Conservation (phyloP, 2,329 filamentous ascomycete species). For the Ophiocordyceps camponoti-rufipedis region DNA sequence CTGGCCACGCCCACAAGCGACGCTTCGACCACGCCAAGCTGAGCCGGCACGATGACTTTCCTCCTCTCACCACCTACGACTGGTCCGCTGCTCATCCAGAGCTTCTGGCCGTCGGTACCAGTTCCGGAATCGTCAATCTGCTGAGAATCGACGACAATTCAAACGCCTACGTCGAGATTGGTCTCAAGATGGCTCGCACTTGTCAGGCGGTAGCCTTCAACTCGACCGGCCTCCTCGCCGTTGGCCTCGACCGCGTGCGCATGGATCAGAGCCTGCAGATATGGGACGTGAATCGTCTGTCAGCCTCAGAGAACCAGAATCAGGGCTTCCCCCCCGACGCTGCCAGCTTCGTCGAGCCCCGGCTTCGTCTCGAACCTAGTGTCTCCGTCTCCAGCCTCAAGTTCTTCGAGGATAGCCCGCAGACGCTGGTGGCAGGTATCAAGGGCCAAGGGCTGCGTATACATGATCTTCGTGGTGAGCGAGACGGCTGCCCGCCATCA, state of each 20-base stretch:
- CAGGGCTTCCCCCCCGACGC: conserved; percentile 31
- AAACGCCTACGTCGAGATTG: conserved; percentile 46
- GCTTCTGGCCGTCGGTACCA: conserved; percentile 57
- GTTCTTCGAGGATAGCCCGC: conserved; percentile 62
- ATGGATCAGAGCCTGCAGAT: conserved; percentile 72
- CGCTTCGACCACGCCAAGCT: conserved; percentile 38
- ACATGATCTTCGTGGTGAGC: conserved; percentile 58
- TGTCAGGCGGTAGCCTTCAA: conserved; percentile 74
- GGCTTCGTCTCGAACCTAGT: conserved; percentile 41
- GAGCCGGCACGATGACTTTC: conserved; percentile 43
- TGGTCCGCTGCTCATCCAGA: conserved; percentile 45
- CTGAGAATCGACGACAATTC: conserved; percentile 54
- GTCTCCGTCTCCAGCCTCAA: conserved; percentile 69
- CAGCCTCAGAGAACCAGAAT: conserved; percentile 24
- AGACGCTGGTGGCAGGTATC: conserved; percentile 58
- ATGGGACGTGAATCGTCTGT: conserved; percentile 55
- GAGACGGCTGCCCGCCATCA: neutral
- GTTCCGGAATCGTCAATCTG: conserved; percentile 57
- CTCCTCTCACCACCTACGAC: conserved; percentile 45
- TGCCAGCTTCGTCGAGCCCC: conserved; percentile 34
- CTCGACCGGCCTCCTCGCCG: conserved; percentile 51
- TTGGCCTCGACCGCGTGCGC: conserved; percentile 62
- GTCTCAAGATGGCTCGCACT: conserved; percentile 56
- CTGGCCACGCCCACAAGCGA: conserved; percentile 35
- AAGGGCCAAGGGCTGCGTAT: conserved; percentile 58